These are phyloP conservation scores for Jatropha multifida DNA, from an alignment of 441 rosid species.

Conservation along the genomic window DNA sequence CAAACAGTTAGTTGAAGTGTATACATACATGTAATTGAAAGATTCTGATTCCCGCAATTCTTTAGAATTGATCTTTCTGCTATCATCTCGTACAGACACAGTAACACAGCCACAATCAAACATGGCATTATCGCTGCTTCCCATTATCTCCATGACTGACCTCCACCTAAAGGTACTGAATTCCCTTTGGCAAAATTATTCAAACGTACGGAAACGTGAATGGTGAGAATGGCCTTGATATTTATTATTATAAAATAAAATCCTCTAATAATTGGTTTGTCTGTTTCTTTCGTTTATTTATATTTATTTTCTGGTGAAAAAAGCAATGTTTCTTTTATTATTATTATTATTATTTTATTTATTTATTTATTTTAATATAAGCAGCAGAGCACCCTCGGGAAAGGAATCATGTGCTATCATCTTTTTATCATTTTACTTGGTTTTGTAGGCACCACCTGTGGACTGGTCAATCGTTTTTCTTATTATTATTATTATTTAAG, in stretches of 20 bases:
- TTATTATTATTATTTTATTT: too few species aligned
- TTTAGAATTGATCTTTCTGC: too few species aligned
- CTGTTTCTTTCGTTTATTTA: not conserved
- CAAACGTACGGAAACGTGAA: not conserved
- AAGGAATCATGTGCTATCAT: too few species aligned
- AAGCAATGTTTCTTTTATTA: too few species aligned
- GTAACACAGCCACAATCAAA: not conserved
- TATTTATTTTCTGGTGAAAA: too few species aligned
- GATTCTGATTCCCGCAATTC: not conserved
- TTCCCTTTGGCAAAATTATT: not conserved
- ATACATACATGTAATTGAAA: too few species aligned
- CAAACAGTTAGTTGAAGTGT: too few species aligned
- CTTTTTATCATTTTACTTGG: not conserved
- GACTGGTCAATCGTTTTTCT: not conserved
- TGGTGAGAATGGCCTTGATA: not conserved
- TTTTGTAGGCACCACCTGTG: not conserved
- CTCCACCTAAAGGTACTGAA: not conserved
- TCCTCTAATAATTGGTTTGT: not conserved
- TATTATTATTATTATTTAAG: not conserved
- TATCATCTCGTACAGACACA: too few species aligned
- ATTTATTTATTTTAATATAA: too few species aligned
- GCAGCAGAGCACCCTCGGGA: too few species aligned
- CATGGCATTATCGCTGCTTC: not conserved
- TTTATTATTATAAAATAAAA: not conserved
- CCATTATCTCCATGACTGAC: constrained; percentile 8